A percentile compares a stretch with the other conserved stretches of the same genome.
phyloP scores from a whole-genome alignment of 148 eudicot genomes.

The Fagopyrum homotropicum region DNA sequence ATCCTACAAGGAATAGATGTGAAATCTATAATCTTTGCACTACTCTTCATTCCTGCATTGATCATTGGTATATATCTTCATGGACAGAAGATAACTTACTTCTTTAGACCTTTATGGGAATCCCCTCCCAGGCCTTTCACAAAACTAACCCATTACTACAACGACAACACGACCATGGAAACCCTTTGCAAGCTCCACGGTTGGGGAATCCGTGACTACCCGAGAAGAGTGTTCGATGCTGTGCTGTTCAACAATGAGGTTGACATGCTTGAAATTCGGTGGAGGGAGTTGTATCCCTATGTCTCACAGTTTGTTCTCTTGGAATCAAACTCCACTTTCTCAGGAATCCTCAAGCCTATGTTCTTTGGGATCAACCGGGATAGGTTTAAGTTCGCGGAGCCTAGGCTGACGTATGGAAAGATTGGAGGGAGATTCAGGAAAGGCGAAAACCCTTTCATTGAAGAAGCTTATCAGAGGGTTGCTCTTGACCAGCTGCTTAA shows the following conservation, averaged over 20 bases:
- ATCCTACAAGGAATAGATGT: constrained; percentile 32
- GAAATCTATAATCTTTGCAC: constrained; percentile 21
- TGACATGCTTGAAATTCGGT: constrained; percentile 50
- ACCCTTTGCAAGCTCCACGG: constrained; percentile 59
- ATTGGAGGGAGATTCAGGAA: constrained; percentile 44
- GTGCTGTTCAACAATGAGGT: constrained; percentile 54
- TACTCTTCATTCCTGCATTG: constrained; percentile 29
- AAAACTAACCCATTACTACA: constrained; percentile 38
- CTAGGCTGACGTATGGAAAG: constrained; percentile 42
- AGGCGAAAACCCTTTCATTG: constrained; percentile 54
- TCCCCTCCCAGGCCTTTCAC: constrained; percentile 49
- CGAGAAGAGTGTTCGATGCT: constrained; percentile 56
- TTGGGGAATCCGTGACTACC: constrained; percentile 46
- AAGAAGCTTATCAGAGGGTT: constrained; percentile 54
- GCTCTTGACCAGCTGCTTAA: constrained; percentile 40
- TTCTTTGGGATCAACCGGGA: constrained; percentile 26
- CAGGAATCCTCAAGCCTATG: constrained; percentile 34
- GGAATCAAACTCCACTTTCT: constrained; percentile 58
- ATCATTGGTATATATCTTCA: constrained; percentile 35
- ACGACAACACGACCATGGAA: constrained; percentile 38
- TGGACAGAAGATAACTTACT: constrained; percentile 49
- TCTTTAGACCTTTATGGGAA: constrained; percentile 50
- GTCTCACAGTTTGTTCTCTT: constrained; percentile 51
- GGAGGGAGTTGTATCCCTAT: constrained; percentile 57
- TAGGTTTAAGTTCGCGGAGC: constrained; percentile 37